phyloP scores from a whole-genome alignment of 805 yeast species.

The Lipomyces kockii region DNA sequence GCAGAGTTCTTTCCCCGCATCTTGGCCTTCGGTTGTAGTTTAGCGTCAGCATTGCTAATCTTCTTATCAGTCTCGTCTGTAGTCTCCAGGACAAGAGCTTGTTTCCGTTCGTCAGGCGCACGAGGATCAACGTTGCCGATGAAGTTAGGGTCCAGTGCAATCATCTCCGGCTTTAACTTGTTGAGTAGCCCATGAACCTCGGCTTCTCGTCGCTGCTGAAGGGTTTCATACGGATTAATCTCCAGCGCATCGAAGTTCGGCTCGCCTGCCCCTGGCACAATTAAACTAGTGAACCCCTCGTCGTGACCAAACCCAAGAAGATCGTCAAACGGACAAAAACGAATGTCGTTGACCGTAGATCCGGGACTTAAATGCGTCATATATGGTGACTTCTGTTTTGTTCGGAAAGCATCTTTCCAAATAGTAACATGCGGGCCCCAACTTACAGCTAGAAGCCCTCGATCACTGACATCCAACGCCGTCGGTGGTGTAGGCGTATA shows the following conservation, averaged over 20 bases:
- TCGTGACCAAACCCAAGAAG: constrained; percentile 87
- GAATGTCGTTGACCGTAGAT: constrained; percentile 65
- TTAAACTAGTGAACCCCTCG: constrained; percentile 76
- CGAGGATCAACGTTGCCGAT: constrained; percentile 84
- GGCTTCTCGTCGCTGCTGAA: constrained; percentile 88
- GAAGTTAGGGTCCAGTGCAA: constrained; percentile 82
- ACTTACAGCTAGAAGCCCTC: constrained; percentile 84
- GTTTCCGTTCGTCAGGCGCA: constrained; percentile 65
- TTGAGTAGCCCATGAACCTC: constrained; percentile 86
- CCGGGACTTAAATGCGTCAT: constrained; percentile 89
- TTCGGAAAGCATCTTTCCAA: constrained; percentile 82
- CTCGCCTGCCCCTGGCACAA: constrained; percentile 97
- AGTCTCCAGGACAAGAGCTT: constrained; percentile 54
- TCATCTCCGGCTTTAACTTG: constrained; percentile 90
- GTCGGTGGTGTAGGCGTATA: constrained; percentile 84
- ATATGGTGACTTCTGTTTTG: constrained; percentile 80
- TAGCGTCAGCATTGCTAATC: constrained; percentile 53
- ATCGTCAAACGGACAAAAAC: constrained; percentile 95
- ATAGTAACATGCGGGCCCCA: constrained; percentile 95
- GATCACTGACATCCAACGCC: constrained; percentile 78
- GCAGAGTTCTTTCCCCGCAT: constrained; percentile 83
- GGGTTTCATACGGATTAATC: constrained; percentile 87
- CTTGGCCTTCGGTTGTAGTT: constrained; percentile 66
- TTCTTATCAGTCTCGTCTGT: constrained; percentile 42
- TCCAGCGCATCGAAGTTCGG: constrained; percentile 96